Evolutionary conservation across 495 filamentous ascomycete genomes (phyloP).

Genomic region (Penicillium malachiteum): DNA sequence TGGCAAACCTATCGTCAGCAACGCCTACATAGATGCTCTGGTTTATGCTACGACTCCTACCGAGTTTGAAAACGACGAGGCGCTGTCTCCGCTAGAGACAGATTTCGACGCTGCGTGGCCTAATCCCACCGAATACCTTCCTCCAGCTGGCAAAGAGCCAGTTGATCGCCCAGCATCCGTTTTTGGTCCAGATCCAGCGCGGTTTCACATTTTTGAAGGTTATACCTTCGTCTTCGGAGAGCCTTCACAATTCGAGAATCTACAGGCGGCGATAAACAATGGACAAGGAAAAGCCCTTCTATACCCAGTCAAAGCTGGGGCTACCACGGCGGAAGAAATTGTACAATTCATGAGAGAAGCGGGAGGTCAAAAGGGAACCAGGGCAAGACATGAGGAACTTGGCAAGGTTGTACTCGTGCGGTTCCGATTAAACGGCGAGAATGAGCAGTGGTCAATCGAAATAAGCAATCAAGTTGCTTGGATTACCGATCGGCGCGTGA

Average conservation of each 20-base stretch:
- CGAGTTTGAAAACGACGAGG: slow-evolving; percentile 51
- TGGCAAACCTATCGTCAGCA: slow-evolving; percentile 75
- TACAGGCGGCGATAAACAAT: slow-evolving; percentile 69
- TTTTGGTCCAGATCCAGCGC: slow-evolving; percentile 65
- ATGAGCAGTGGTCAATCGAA: slow-evolving; percentile 67
- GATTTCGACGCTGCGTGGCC: slow-evolving; percentile 88
- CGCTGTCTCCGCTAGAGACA: slow-evolving; percentile 66
- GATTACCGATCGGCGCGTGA: slow-evolving; percentile 72
- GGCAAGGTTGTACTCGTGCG: slow-evolving; percentile 79
- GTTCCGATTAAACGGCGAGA: slow-evolving; percentile 60
- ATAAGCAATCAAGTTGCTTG: slow-evolving; percentile 66
- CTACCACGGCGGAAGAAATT: slow-evolving; percentile 74
- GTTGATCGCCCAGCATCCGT: slow-evolving; percentile 56
- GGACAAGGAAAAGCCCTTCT: slow-evolving; percentile 81
- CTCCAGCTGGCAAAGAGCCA: slow-evolving; percentile 73
- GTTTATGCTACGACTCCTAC: slow-evolving; percentile 63
- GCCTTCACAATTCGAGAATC: slow-evolving; percentile 70
- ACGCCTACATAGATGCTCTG: slow-evolving; percentile 70
- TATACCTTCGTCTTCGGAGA: slow-evolving; percentile 90
- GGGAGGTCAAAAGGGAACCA: slow-evolving; percentile 68
- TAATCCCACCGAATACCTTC: slow-evolving; percentile 65
- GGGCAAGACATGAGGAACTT: slow-evolving; percentile 58
- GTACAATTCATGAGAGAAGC: slow-evolving; percentile 72
- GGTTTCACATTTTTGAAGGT: slow-evolving; percentile 75
- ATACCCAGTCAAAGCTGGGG: slow-evolving; percentile 57